These are phyloP conservation scores for Tuber calosporum DNA, from an alignment of 495 filamentous ascomycete species.

Conservation along the genomic window DNA sequence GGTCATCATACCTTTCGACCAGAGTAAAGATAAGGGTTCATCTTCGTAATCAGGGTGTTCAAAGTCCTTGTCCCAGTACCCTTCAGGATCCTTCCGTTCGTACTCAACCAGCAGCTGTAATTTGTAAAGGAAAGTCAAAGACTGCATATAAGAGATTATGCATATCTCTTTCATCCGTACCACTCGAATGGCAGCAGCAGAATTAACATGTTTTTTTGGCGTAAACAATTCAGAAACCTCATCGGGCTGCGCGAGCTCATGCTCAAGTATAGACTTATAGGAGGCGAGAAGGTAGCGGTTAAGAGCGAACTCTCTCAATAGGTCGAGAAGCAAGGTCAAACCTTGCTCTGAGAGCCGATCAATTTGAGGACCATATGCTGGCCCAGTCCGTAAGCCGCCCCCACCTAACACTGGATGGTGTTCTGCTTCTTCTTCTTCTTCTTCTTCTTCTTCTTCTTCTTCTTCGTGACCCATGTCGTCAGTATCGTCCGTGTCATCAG, in stretches of 20 bases:
- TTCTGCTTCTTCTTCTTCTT: too few relatives aligned
- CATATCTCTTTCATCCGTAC: neutral
- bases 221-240: conserved; percentile 1
- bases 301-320: neutral
- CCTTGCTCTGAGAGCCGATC: neutral
- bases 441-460: too few relatives aligned
- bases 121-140: conserved; percentile 5
- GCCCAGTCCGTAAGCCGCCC: neutral
- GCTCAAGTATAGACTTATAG: neutral
- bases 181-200: neutral
- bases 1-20: conserved; percentile 3
- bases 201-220: neutral
- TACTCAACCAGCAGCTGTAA: neutral
- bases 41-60: neutral
- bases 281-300: neutral
- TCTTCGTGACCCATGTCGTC: neutral
- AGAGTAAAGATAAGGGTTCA: neutral
- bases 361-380: neutral
- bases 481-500: neutral
- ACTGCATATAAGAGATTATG: neutral
- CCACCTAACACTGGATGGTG: neutral
- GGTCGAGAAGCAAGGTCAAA: neutral
- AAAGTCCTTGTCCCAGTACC: conserved; percentile 1
- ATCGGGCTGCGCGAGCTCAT: neutral
- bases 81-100: neutral